phyloP scores from a whole-genome alignment of 1,284 basidiomycete genomes.

The Cryptococcus wingfieldii region DNA sequence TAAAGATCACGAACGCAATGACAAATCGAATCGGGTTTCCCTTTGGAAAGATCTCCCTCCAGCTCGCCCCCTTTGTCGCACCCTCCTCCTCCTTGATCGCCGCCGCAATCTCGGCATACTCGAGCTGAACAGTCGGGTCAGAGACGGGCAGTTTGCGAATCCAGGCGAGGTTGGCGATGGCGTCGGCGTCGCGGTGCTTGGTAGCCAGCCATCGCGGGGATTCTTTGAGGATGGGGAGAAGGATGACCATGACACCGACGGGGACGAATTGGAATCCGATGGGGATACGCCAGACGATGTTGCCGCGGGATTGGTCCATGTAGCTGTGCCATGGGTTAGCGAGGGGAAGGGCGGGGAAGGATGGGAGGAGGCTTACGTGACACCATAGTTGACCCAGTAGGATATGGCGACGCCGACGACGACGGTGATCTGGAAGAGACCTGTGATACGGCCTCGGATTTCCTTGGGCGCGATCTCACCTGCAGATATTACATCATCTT shows the following conservation, averaged over 20 bases:
- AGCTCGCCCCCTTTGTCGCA: constrained; percentile 35
- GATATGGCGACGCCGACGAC: constrained; percentile 43
- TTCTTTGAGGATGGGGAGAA: constrained; percentile 61
- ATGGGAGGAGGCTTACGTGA: constrained; percentile 1
- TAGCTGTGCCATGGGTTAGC: constrained; percentile 10
- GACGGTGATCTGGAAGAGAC: constrained; percentile 75
- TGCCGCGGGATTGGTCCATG: constrained; percentile 26
- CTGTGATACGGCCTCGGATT: constrained; percentile 59
- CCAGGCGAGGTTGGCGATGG: constrained; percentile 55
- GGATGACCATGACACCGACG: constrained; percentile 68
- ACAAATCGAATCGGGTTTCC: constrained; percentile 68
- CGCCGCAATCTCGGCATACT: constrained; percentile 56
- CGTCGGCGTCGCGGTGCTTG: constrained; percentile 54
- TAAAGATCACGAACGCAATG: constrained; percentile 57
- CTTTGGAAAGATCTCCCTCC: constrained; percentile 64
- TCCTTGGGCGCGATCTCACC: constrained; percentile 69
- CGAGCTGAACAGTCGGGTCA: constrained; percentile 54
- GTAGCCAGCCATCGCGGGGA: constrained; percentile 42
- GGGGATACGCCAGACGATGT: constrained; percentile 43
- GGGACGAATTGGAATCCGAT: constrained; percentile 56
- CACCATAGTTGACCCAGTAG: constrained; percentile 28
- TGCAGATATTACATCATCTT: not conserved
- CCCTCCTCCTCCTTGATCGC: constrained; percentile 54
- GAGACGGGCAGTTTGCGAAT: constrained; percentile 56
- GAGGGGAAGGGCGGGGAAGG: constrained; percentile 1